Evolutionary conservation across 2,329 filamentous ascomycete species (phyloP).

Genomic region (Hymenoscyphus infarciens): DNA sequence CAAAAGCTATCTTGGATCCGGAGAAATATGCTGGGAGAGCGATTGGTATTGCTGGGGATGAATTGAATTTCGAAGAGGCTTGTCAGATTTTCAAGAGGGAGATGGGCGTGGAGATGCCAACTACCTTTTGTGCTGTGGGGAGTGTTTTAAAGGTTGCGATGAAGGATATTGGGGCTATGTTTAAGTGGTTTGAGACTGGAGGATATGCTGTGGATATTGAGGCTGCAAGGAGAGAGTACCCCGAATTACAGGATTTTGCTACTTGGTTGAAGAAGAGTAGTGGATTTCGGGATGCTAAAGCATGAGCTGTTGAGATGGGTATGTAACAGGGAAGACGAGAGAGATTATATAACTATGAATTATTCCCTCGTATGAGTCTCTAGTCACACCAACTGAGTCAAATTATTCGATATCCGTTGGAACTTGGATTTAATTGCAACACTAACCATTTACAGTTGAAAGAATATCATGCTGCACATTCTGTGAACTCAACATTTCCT

Average conservation of each 20-base stretch:
- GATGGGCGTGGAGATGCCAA: slow-evolving; percentile 32
- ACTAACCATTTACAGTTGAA: no score
- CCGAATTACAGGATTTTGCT: slow-evolving; percentile 42
- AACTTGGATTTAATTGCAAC: no score
- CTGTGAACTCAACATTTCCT: no score
- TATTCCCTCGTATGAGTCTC: no score
- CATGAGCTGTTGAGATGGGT: neutral
- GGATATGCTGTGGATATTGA: slow-evolving; percentile 37
- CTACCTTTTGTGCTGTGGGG: slow-evolving; percentile 30
- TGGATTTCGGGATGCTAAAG: slow-evolving; percentile 15
- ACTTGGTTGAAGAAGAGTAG: slow-evolving; percentile 43
- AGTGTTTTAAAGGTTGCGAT: slow-evolving; percentile 27
- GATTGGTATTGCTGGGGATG: slow-evolving; percentile 44
- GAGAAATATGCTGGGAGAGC: slow-evolving; percentile 38
- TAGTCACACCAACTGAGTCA: no score
- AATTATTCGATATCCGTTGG: no score
- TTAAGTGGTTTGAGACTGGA: slow-evolving; percentile 33
- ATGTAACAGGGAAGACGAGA: no score
- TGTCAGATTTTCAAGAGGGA: slow-evolving; percentile 33
- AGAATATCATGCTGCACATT: no score
- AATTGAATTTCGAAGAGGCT: slow-evolving; percentile 39
- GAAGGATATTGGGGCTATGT: slow-evolving; percentile 33
- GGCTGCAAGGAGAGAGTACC: slow-evolving; percentile 40
- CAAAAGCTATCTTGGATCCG: slow-evolving; percentile 41
- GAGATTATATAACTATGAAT: no score